Evolutionary conservation across 2,329 filamentous ascomycete genomes (phyloP).

Genomic region (Bimuria novae-zelandiae): DNA sequence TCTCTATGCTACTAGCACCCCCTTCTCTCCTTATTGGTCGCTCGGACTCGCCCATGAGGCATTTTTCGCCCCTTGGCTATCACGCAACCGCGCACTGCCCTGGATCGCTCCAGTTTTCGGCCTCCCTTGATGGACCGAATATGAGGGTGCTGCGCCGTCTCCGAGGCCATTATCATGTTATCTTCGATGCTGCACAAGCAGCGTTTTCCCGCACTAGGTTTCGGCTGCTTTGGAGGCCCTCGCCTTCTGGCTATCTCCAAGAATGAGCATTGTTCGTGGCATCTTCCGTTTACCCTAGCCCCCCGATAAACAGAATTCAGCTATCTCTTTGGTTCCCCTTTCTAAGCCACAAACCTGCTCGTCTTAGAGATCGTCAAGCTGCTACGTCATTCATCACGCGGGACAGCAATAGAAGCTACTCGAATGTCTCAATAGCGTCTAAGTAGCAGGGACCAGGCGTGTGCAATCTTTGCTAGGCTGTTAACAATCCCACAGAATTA

Average conservation of each 20-base stretch:
- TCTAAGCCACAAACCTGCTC: background rate
- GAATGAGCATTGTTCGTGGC: background rate
- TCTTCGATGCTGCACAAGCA: background rate
- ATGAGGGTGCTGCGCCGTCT: background rate
- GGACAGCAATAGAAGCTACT: conserved; percentile 4
- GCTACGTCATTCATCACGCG: background rate
- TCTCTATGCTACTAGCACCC: conserved; percentile 18
- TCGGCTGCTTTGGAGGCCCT: background rate
- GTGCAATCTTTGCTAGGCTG: background rate
- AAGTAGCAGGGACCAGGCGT: background rate
- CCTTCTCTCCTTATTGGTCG: conserved; percentile 15
- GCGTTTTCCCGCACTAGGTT: background rate
- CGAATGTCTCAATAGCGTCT: background rate
- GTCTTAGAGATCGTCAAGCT: background rate
- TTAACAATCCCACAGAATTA: background rate
- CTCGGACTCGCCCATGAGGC: conserved; percentile 15
- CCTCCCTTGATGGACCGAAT: background rate
- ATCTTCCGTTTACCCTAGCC: background rate
- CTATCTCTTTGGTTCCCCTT: conserved; percentile 1
- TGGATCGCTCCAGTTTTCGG: background rate
- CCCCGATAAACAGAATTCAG: background rate
- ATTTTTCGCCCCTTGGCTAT: conserved; percentile 14
- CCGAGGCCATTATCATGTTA: background rate
- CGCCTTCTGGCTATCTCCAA: background rate
- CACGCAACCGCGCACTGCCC: conserved; percentile 19